These are phyloP conservation scores for Yamadazyma nakazawae DNA, from an alignment of 805 yeast species.

Conservation along the genomic window DNA sequence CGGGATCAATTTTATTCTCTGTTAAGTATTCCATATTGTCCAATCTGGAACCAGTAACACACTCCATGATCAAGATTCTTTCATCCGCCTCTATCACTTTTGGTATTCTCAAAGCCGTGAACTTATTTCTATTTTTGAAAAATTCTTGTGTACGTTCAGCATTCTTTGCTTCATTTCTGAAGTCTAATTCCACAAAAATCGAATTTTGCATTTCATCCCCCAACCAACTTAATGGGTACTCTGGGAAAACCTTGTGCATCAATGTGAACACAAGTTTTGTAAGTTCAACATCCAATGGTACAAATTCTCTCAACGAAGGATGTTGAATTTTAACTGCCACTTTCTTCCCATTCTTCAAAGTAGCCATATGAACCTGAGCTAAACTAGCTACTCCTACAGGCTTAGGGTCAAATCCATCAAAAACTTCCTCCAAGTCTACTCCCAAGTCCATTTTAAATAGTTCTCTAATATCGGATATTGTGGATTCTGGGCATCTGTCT, in stretches of 20 bases:
- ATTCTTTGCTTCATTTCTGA: constrained; percentile 80
- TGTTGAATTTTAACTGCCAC: constrained; percentile 97
- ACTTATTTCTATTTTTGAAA: constrained; percentile 51
- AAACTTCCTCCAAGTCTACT: constrained; percentile 53
- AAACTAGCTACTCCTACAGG: constrained; percentile 96
- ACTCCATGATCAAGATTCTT: constrained; percentile 86
- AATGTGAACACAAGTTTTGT: constrained; percentile 72
- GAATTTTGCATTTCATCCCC: constrained; percentile 87
- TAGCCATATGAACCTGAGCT: constrained; percentile 92
- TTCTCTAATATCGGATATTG: constrained; percentile 60
- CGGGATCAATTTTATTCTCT: constrained; percentile 60
- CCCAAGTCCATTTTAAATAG: constrained; percentile 74
- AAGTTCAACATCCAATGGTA: constrained; percentile 82
- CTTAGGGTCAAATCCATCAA: constrained; percentile 57
- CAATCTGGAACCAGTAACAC: constrained; percentile 73
- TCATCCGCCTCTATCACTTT: constrained; percentile 59
- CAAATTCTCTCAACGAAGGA: constrained; percentile 80
- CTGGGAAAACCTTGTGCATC: constrained; percentile 81
- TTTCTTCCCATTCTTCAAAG: constrained; percentile 55
- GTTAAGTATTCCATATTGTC: constrained; percentile 71
- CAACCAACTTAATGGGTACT: constrained; percentile 92
- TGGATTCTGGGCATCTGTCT: constrained; percentile 82
- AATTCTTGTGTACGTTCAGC: constrained; percentile 67
- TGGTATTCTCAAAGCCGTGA: constrained; percentile 82
- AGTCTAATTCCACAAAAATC: constrained; percentile 87